Evolutionary conservation across 768 basidiomycete genomes (phyloP), one percentile per base, ranked within the genome.

Genomic region (Agaricus bisporus): DNA sequence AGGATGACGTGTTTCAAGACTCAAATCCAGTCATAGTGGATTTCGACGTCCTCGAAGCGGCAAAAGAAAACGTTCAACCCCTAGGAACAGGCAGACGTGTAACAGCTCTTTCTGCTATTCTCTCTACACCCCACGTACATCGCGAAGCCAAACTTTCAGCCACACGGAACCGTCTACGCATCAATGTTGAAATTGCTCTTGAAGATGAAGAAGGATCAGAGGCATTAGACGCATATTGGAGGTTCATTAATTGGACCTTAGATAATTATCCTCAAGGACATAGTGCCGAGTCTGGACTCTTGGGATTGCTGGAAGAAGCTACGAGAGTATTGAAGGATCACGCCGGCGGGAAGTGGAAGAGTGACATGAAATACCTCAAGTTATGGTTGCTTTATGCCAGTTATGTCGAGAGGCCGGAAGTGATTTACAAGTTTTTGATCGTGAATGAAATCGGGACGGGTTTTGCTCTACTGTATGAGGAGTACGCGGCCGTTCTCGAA

Each of bases 261-360:
- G 92, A 95, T 66, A 93, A 91, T 66, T 95, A 98, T 64, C 94
- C 95, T 0, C 88, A 97, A 56, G 95, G 94, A 4, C 86, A 90
- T 53, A 89, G 86, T 47, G 86, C 86, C 1, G 88, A 93, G 64
- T 92, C 89, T 11, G 90, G 92, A 29, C 77, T 98, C n/a, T 73
- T 98, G 15, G 94, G 95, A 55, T 75, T 98, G 2, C 70, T 99
- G 6, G 97, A 99, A 64, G 89, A 92, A 63, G 90, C 92, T 14
- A 97, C 97, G 1, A 75, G 94, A 29, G 79, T 85, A 7, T 77
- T 98, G 63, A 85, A 92, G 60, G 84, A 86, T 60, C 74, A 91
- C 60, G 76, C 85, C 49, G 84, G 76, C 25, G 84, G 86, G 0
- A 74, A 74, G 56, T 98, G 91, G 82, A 79, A 77, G 61, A 77